A percentile compares a stretch with the other conserved stretches of the same genome.
Conservation (phyloP, 495 filamentous ascomycete species). For the Oidiodendron maius region DNA sequence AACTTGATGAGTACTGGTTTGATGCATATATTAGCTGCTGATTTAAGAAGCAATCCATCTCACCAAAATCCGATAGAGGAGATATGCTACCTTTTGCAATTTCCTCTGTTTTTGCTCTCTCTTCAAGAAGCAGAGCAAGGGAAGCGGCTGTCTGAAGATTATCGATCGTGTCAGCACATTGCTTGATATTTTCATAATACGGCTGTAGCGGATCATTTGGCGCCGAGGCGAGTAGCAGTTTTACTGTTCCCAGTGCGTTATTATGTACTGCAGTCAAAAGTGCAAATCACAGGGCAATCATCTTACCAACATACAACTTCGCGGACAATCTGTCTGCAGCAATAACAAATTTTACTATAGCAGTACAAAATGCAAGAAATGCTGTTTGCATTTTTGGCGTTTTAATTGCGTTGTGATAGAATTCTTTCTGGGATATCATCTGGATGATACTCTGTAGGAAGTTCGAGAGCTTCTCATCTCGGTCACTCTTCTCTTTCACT, state of each 20-base stretch:
- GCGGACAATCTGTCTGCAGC: constrained; percentile 1
- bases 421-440: constrained; percentile 1
- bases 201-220: constrained; percentile 1
- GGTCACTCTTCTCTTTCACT: constrained; percentile 1
- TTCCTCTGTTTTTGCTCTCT: constrained; percentile 1
- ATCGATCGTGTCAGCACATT: not conserved
- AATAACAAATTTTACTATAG: constrained; percentile 5
- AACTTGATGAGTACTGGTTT: too few relatives aligned
- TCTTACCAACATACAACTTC: constrained; percentile 1
- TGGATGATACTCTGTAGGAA: constrained; percentile 1
- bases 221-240: not conserved
- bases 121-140: not conserved
- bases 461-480: constrained; percentile 2
- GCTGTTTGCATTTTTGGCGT: not conserved
- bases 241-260: not conserved
- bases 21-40: too few relatives aligned
- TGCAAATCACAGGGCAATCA: too few relatives aligned
- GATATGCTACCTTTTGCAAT: too few relatives aligned
- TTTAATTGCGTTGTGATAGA: constrained; percentile 3
- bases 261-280: not conserved
- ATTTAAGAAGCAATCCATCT: too few relatives aligned
- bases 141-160: not conserved
- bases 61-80: too few relatives aligned
- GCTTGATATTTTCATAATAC: constrained; percentile 3
- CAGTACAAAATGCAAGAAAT: not conserved